phyloP scores from a whole-genome alignment of 2,329 filamentous ascomycete genomes.

The Lithohypha guttulata region DNA sequence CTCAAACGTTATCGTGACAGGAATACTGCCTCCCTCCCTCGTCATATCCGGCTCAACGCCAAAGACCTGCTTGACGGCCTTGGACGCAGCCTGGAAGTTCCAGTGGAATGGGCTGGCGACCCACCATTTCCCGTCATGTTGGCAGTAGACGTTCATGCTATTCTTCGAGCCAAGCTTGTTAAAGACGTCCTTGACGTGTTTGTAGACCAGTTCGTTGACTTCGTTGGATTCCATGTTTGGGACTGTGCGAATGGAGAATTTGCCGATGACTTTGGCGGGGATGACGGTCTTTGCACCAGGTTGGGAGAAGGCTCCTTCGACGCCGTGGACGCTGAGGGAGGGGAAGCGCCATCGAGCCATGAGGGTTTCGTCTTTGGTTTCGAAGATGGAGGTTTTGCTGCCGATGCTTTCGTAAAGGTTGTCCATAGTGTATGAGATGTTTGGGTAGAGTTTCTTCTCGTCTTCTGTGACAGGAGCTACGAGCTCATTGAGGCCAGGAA shows the following conservation, averaged over 20 bases:
- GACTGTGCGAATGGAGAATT: constrained; percentile 96
- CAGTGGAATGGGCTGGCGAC: constrained; percentile 94
- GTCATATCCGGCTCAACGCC: constrained; percentile 90
- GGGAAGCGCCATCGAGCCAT: constrained; percentile 96
- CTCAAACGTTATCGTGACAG: constrained; percentile 93
- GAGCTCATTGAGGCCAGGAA: constrained; percentile 87
- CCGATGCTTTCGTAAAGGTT: constrained; percentile 87
- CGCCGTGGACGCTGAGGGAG: constrained; percentile 83
- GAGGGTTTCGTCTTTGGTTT: constrained; percentile 80
- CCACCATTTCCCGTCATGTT: constrained; percentile 98
- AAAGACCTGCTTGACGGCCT: constrained; percentile 94
- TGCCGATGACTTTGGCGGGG: constrained; percentile 92
- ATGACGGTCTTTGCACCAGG: constrained; percentile 97
- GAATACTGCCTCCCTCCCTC: constrained; percentile 91
- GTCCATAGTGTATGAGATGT: constrained; percentile 92
- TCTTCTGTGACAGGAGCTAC: constrained; percentile 80
- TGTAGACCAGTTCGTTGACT: constrained; percentile 76
- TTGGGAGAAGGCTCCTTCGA: constrained; percentile 89
- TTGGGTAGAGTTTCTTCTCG: constrained; percentile 76
- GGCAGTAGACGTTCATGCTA: constrained; percentile 65
- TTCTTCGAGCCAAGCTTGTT: constrained; percentile 88
- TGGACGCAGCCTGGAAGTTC: constrained; percentile 91
- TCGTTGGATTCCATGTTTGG: constrained; percentile 91
- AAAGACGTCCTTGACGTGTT: constrained; percentile 74
- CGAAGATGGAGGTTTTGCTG: constrained; percentile 73